A percentile compares a stretch with the other conserved stretches of the same genome.
Conservation (phyloP, 1,139 yeast species). For the Lodderomyces parapsilosis region DNA sequence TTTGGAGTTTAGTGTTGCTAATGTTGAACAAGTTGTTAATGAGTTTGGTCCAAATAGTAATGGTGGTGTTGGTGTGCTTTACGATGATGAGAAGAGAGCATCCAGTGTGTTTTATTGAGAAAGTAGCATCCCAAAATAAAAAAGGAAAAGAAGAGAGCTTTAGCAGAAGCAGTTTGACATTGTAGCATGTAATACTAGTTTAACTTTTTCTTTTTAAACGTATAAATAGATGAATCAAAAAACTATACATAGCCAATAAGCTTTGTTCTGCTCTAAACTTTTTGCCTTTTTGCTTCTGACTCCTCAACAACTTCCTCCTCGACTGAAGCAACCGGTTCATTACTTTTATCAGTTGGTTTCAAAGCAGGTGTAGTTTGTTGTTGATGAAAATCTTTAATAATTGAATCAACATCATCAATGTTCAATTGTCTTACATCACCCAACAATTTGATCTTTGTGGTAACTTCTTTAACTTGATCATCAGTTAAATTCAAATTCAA, state of each 20-base stretch:
- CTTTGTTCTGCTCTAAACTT: constrained; percentile 11
- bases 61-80: constrained; percentile 11
- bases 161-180: too few relatives aligned
- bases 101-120: constrained; percentile 25
- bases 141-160: too few relatives aligned
- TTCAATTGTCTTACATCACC: constrained; percentile 95
- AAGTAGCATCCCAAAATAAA: too few relatives aligned
- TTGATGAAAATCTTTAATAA: constrained; percentile 90
- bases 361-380: constrained; percentile 42
- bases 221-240: not conserved
- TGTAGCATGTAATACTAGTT: too few relatives aligned
- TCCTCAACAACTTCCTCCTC: constrained; percentile 22
- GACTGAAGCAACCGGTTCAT: constrained; percentile 11
- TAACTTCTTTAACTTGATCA: constrained; percentile 92
- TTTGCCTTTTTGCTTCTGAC: constrained; percentile 39
- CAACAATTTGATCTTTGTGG: constrained; percentile 85
- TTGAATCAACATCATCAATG: constrained; percentile 96
- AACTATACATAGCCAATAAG: not conserved
- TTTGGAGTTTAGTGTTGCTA: constrained; percentile 80
- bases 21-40: constrained; percentile 36
- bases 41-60: constrained; percentile 11
- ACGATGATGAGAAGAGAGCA: constrained; percentile 32
- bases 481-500: constrained; percentile 87
- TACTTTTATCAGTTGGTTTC: constrained; percentile 20
- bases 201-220: not conserved